Conservation (phyloP, 1,139 yeast species). For the Kodamaea anthophila region DNA sequence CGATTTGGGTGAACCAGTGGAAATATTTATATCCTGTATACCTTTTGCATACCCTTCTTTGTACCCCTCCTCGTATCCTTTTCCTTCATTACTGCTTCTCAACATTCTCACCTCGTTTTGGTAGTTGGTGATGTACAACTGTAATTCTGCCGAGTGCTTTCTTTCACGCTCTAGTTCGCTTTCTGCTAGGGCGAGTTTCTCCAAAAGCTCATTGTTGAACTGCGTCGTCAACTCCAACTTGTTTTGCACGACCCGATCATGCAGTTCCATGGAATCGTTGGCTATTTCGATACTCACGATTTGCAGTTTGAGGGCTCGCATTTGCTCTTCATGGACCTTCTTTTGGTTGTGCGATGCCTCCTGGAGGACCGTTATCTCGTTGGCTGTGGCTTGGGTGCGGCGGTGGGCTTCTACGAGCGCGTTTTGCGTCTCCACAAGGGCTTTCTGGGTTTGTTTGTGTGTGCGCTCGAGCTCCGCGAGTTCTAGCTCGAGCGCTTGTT, state of each 20-base stretch:
- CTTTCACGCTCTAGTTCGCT: constrained; percentile 35
- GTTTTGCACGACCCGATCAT: constrained; percentile 29
- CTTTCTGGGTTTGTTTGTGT: constrained; percentile 16
- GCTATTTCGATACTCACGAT: constrained; percentile 36
- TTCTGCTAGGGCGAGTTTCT: constrained; percentile 37
- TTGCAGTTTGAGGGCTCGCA: constrained; percentile 22
- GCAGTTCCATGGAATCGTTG: constrained; percentile 37
- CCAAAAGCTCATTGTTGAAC: constrained; percentile 37
- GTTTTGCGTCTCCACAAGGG: constrained; percentile 13
- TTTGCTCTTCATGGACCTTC: constrained; percentile 16
- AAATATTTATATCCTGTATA: no score
- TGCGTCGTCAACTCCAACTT: constrained; percentile 31
- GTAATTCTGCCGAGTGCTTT: constrained; percentile 24
- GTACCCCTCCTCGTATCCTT: not conserved
- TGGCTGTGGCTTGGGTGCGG: constrained; percentile 12
- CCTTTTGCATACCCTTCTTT: not conserved
- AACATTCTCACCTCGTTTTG: constrained; percentile 27
- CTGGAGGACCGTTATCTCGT: constrained; percentile 20
- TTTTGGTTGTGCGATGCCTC: constrained; percentile 14
- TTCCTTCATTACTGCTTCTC: constrained; percentile 1
- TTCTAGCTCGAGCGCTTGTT: constrained; percentile 41
- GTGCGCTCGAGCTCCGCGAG: constrained; percentile 27
- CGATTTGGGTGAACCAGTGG: no score
- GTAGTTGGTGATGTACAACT: constrained; percentile 31
- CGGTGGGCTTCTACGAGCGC: constrained; percentile 12